Conservation (phyloP, 306 rosid genomes). For the Castanea crenata region DNA sequence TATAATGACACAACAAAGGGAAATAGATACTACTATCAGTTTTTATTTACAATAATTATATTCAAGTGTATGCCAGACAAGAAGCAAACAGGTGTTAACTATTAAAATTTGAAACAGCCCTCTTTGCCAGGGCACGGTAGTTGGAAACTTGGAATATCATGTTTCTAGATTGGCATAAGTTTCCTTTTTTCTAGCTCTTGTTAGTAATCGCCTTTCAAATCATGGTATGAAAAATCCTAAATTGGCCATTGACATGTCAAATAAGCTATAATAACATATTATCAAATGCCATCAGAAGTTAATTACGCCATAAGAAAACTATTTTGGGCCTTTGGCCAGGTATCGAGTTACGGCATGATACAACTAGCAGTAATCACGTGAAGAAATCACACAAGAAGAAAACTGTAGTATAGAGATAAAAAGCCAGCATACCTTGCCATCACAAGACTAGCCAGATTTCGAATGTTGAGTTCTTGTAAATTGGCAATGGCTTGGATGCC, state of each 20-base stretch:
- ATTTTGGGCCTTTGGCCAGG: background rate
- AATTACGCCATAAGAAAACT: background rate
- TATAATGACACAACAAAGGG: background rate
- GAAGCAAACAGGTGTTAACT: background rate
- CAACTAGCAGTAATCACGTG: background rate
- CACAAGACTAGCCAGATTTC: constrained; percentile 38
- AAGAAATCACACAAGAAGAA: background rate
- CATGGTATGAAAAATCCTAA: background rate
- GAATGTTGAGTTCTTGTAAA: constrained; percentile 27
- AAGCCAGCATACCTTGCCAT: constrained; percentile 46
- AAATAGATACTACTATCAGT: background rate
- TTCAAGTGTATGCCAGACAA: background rate
- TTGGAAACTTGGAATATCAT: too few species aligned
- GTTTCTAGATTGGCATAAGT: background rate
- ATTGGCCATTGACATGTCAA: background rate
- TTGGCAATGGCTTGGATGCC: constrained; percentile 30
- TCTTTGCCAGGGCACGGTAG: background rate
- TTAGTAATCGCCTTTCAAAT: background rate
- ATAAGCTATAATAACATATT: background rate
- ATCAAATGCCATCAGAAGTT: background rate
- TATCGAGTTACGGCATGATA: background rate
- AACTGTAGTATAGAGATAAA: background rate
- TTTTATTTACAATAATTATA: background rate
- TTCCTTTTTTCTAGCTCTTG: background rate
- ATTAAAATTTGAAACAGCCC: background rate